Conservation (phyloP, 2,329 filamentous ascomycete genomes). For the Hymenoscyphus salicellus region DNA sequence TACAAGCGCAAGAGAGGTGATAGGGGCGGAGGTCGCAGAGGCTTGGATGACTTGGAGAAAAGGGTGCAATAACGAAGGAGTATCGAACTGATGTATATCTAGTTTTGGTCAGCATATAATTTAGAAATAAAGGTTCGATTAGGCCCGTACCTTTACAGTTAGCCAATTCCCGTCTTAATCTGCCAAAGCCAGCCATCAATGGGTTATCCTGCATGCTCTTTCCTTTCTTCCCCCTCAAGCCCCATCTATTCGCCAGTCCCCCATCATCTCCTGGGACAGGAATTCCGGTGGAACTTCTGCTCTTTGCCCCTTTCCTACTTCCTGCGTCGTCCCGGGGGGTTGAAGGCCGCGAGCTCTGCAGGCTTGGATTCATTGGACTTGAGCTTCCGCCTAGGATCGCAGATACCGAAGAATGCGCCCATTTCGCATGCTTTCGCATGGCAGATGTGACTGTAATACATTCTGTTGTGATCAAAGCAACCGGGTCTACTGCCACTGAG, state of each 20-base stretch:
- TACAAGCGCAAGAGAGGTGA: slow-evolving; percentile 89
- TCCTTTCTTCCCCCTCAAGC: slow-evolving; percentile 87
- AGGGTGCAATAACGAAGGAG: slow-evolving; percentile 81
- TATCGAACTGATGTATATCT: slow-evolving; percentile 89
- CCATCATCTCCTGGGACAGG: slow-evolving; percentile 50
- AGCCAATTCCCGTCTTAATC: slow-evolving; percentile 81
- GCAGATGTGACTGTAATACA: slow-evolving; percentile 97
- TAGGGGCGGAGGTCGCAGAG: slow-evolving; percentile 91
- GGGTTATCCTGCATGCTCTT: slow-evolving; percentile 98
- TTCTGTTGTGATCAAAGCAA: slow-evolving; percentile 94
- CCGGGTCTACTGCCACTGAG: slow-evolving; percentile 82
- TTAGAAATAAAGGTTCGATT: slow-evolving; percentile 3
- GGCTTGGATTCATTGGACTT: slow-evolving; percentile 39
- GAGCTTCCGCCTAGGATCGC: slow-evolving; percentile 81
- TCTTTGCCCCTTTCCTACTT: slow-evolving; percentile 25
- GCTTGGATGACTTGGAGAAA: slow-evolving; percentile 96
- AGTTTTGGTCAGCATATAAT: slow-evolving; percentile 23
- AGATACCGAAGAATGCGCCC: slow-evolving; percentile 92
- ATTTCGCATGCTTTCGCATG: slow-evolving; percentile 95
- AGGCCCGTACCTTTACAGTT: slow-evolving; percentile 66
- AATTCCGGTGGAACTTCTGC: slow-evolving; percentile 23
- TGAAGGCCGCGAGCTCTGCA: slow-evolving; percentile 47
- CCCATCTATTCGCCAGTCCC: slow-evolving; percentile 80
- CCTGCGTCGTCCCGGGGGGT: slow-evolving; percentile 32
- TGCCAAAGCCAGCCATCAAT: slow-evolving; percentile 90